These are phyloP conservation scores for Aspergillus ostianus DNA, from an alignment of 495 filamentous ascomycete genomes.

Conservation along the genomic window DNA sequence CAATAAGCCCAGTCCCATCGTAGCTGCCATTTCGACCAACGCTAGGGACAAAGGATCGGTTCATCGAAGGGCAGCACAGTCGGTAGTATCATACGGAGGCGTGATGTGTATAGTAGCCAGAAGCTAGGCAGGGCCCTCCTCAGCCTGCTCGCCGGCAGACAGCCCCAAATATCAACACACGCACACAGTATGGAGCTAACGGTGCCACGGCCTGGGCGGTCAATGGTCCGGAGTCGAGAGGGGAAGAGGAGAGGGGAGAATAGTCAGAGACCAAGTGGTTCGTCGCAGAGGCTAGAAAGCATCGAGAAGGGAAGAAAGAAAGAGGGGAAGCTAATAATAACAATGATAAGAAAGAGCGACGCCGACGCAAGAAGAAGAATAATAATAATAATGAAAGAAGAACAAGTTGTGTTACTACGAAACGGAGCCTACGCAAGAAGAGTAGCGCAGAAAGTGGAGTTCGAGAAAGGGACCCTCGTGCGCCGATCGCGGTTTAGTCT, in stretches of 20 bases:
- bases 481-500: neutral
- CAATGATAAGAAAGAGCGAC: neutral
- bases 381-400: neutral
- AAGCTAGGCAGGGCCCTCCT: neutral
- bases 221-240: neutral
- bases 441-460: neutral
- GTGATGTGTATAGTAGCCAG: neutral
- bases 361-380: too few species aligned
- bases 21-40: constrained; percentile 21
- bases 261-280: neutral
- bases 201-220: neutral
- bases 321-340: neutral
- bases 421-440: neutral
- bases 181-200: neutral
- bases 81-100: neutral
- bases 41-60: neutral
- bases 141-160: neutral
- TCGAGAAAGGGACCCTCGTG: neutral
- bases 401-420: neutral
- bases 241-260: neutral
- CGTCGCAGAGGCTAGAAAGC: neutral
- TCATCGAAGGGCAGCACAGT: neutral
- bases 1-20: constrained; percentile 59
- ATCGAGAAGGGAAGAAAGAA: neutral
- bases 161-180: neutral